Evolutionary conservation across 2,329 filamentous ascomycete species (phyloP), one percentile per base, ranked within the genome.

Genomic region (Plectosphaerella sp.): DNA sequence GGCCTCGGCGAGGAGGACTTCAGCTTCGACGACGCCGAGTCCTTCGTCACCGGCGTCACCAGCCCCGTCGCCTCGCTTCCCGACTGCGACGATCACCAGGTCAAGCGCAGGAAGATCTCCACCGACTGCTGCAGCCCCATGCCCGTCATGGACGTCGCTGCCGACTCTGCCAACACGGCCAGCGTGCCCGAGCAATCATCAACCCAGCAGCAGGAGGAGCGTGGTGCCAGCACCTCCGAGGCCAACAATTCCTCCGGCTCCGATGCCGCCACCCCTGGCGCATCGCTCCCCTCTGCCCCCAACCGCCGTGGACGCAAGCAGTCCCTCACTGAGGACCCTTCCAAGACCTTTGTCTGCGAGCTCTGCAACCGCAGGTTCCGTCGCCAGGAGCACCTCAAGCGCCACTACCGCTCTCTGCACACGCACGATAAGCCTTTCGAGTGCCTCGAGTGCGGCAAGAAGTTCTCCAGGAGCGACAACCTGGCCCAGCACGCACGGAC

Each of bases 351-450:
- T 58, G 90, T 96, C 55, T 99, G 94, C 76, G 91, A 92, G 52
- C 82, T 97, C 20, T 99, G 94, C 86, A 93, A 91, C 64, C 91
- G 94, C 59, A 90, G 94, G 56, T 99, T 99, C 87, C 89, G 94
- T 57, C 90, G 94, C 57, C 94, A 99, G 74, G 94, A 99, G 72
- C 94, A 99, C 67, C 84, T 99, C 55, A 99, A 99, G 85, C 89
- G 94, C 57, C 94, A 99, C 78, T 96, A 96, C 79, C 87, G 94
- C 62, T 97, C 94, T 53, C 90, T 99, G 47, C 94, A 99, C 79
- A 99, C 94, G 1, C 88, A 96, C 67, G 94, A 97, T 69, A 99
- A 97, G 85, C 94, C 94, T 5, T 99, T 97, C 64, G 91, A 96
- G 75, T 99, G 94, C 79, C 83, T 86, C 59, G 93, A 99, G 75